phyloP scores from a whole-genome alignment of 805 yeast species.

The Metschnikowia baotianmanensis region DNA sequence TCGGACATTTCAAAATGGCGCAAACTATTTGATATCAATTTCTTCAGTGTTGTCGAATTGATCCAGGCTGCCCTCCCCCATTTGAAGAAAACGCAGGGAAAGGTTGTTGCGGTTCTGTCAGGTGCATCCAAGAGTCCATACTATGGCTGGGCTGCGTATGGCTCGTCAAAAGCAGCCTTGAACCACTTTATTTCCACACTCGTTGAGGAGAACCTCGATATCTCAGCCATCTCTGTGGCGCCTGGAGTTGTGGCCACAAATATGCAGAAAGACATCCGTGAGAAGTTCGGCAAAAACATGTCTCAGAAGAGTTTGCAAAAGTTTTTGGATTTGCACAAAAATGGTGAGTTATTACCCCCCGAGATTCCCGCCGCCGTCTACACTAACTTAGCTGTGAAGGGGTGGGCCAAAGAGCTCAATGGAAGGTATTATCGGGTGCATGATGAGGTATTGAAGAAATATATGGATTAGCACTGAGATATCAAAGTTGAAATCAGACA shows the following conservation, averaged over 20 bases:
- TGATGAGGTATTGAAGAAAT: conserved; percentile 31
- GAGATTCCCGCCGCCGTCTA: conserved; percentile 69
- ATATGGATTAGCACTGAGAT: background rate
- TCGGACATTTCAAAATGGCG: conserved; percentile 61
- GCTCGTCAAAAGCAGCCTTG: conserved; percentile 87
- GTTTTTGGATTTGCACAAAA: conserved; percentile 61
- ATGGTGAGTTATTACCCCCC: conserved; percentile 61
- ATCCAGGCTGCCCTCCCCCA: conserved; percentile 55
- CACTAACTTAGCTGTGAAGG: conserved; percentile 61
- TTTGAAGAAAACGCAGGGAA: conserved; percentile 56
- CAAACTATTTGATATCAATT: conserved; percentile 66
- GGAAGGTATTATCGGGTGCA: conserved; percentile 69
- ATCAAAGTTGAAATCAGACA: background rate
- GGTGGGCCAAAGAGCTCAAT: conserved; percentile 53
- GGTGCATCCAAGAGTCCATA: conserved; percentile 72
- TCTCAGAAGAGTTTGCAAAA: conserved; percentile 52
- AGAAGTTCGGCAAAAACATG: conserved; percentile 60
- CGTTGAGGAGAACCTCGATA: conserved; percentile 60
- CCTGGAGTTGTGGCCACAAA: conserved; percentile 94
- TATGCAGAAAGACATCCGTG: conserved; percentile 84
- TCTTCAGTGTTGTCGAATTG: conserved; percentile 69
- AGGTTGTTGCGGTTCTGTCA: conserved; percentile 77
- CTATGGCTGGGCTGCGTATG: conserved; percentile 88
- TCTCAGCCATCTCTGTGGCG: conserved; percentile 71
- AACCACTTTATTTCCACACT: conserved; percentile 71